Evolutionary conservation across 75 land plant species (phyloP).

Genomic region (Pinus albicaulis): DNA sequence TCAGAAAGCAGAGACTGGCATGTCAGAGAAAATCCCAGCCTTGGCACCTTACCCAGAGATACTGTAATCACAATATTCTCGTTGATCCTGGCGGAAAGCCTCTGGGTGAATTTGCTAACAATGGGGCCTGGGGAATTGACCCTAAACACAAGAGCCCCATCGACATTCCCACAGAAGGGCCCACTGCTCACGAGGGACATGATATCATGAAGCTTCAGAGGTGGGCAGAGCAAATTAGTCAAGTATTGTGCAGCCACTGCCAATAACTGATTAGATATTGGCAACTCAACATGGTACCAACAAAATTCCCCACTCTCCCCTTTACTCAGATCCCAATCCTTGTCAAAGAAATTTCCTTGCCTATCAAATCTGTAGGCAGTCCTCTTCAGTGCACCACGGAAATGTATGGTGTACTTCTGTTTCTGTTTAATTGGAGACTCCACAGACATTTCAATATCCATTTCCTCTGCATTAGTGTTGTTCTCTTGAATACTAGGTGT

Average conservation of each 20-base stretch:
- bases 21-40: slow-evolving; percentile 67
- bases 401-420: slow-evolving; percentile 9
- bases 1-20: slow-evolving; percentile 58
- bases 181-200: slow-evolving; percentile 78
- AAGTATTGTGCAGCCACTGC: slow-evolving; percentile 73
- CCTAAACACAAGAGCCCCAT: slow-evolving; percentile 76
- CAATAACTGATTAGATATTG: slow-evolving; percentile 54
- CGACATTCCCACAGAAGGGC: slow-evolving; percentile 79
- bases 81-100: slow-evolving; percentile 71
- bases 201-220: slow-evolving; percentile 86
- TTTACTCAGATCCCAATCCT: slow-evolving; percentile 62
- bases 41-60: slow-evolving; percentile 73
- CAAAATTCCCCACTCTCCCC: slow-evolving; percentile 48
- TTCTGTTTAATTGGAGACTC: slow-evolving; percentile 3
- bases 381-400: slow-evolving; percentile 55
- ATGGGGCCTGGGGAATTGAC: slow-evolving; percentile 84
- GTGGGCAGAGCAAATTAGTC: slow-evolving; percentile 81
- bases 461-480: slow-evolving; percentile 21
- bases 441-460: slow-evolving; percentile 8
- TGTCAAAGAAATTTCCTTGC: slow-evolving; percentile 54
- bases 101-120: slow-evolving; percentile 63
- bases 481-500: not conserved
- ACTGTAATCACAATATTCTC: slow-evolving; percentile 78
- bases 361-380: slow-evolving; percentile 83
- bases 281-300: slow-evolving; percentile 94